These are phyloP conservation scores for Cadophora sp. DNA, from an alignment of 2,329 filamentous ascomycete genomes.

Conservation along the genomic window DNA sequence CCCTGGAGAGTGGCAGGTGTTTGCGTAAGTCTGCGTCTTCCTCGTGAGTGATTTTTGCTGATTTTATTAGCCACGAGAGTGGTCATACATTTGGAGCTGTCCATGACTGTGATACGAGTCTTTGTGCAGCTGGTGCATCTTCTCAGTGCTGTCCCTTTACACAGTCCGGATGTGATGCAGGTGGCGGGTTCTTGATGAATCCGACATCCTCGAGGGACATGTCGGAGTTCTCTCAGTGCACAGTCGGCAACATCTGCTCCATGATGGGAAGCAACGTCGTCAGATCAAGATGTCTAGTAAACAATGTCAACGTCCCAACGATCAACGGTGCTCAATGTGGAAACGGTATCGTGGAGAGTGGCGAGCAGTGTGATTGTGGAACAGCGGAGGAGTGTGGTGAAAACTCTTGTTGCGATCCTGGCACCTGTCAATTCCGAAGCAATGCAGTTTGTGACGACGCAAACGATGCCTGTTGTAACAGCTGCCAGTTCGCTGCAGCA, in stretches of 20 bases:
- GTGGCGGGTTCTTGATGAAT: conserved; percentile 87
- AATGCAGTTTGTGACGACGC: conserved; percentile 75
- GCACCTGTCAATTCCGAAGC: conserved; percentile 80
- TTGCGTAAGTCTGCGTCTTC: conserved; percentile 57
- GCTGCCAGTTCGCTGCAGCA: conserved; percentile 57
- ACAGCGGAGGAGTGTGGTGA: conserved; percentile 71
- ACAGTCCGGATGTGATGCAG: conserved; percentile 70
- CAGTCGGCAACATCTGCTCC: conserved; percentile 89
- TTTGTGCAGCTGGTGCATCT: conserved; percentile 56
- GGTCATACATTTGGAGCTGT: conserved; percentile 94
- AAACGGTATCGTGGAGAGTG: conserved; percentile 92
- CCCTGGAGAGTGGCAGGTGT: conserved; percentile 86
- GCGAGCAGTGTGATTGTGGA: conserved; percentile 94
- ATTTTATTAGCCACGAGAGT: conserved; percentile 67
- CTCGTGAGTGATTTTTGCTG: neutral
- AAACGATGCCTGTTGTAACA: conserved; percentile 79
- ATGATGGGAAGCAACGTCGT: conserved; percentile 77
- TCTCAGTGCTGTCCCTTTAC: conserved; percentile 77
- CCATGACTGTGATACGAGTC: conserved; percentile 80
- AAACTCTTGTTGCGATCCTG: conserved; percentile 82
- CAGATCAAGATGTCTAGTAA: conserved; percentile 74
- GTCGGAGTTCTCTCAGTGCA: conserved; percentile 82
- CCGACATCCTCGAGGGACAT: conserved; percentile 78
- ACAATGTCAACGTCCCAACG: conserved; percentile 81
- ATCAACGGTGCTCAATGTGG: conserved; percentile 85